Evolutionary conservation across 768 basidiomycete species (phyloP).

Genomic region (Coprinopsis marcescibilis): DNA sequence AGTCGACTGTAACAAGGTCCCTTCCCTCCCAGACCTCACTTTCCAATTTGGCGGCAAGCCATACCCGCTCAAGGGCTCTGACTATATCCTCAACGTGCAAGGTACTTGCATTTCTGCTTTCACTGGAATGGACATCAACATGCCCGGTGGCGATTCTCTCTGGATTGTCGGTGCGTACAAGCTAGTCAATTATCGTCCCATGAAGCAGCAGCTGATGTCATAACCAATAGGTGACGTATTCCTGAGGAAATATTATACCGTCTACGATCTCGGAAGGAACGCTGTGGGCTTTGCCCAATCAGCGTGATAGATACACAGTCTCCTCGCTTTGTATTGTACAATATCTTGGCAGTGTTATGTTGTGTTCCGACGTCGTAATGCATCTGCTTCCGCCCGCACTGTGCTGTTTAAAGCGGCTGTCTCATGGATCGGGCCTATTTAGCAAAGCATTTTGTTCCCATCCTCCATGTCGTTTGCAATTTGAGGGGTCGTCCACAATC

Average conservation of each 20-base stretch:
- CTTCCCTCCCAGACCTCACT: slow-evolving; percentile 76
- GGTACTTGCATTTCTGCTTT: slow-evolving; percentile 94
- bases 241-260: slow-evolving; percentile 88
- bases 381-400: no score
- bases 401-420: no score
- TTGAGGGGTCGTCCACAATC: no score
- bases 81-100: slow-evolving; percentile 88
- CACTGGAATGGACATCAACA: slow-evolving; percentile 84
- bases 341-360: not conserved
- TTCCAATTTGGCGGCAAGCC: slow-evolving; percentile 79
- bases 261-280: slow-evolving; percentile 73
- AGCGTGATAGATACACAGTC: slow-evolving; percentile 14
- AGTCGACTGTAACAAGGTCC: slow-evolving; percentile 81
- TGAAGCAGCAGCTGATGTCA: not conserved
- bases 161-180: slow-evolving; percentile 77
- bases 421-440: no score
- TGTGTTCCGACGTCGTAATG: not conserved
- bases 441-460: no score
- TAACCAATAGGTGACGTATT: slow-evolving; percentile 67
- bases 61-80: slow-evolving; percentile 73
- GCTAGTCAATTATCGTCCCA: not conserved
- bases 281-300: slow-evolving; percentile 78
- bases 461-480: no score
- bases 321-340: not conserved
- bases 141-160: slow-evolving; percentile 62